These are phyloP conservation scores for Chaetomiaceae sp. DNA, from an alignment of 2,329 filamentous ascomycete species.

Conservation along the genomic window DNA sequence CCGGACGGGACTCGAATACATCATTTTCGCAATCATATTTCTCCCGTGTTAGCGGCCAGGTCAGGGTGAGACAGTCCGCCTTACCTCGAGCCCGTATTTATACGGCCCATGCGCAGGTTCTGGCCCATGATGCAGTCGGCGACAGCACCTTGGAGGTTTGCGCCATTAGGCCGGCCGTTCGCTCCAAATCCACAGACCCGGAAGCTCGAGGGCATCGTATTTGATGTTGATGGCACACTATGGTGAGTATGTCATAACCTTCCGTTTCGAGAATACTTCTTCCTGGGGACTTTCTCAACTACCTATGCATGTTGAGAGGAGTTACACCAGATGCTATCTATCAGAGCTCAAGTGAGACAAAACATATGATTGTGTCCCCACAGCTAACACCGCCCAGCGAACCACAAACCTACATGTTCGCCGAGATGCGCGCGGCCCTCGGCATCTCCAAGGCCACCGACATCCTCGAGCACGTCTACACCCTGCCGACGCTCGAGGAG, in stretches of 20 bases:
- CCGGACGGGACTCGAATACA: too few species aligned
- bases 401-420: slow-evolving; percentile 95
- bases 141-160: slow-evolving; percentile 38
- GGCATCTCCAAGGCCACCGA: slow-evolving; percentile 67
- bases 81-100: too few species aligned
- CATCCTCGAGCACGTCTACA: slow-evolving; percentile 83
- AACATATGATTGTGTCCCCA: too few species aligned
- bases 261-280: too few species aligned
- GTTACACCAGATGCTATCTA: too few species aligned
- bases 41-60: too few species aligned
- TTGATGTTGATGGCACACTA: slow-evolving; percentile 92
- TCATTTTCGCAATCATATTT: too few species aligned
- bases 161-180: slow-evolving; percentile 43
- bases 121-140: slow-evolving; percentile 38
- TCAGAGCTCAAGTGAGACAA: too few species aligned
- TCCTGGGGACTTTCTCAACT: too few species aligned
- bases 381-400: slow-evolving; percentile 47
- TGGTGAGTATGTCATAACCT: slow-evolving; percentile 53
- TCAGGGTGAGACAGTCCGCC: too few species aligned
- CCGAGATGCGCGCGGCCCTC: slow-evolving; percentile 71
- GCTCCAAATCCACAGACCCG: slow-evolving; percentile 33
- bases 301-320: too few species aligned
- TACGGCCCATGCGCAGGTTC: slow-evolving; percentile 28
- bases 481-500: slow-evolving; percentile 53
- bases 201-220: slow-evolving; percentile 59